Percentiles rank a stretch among this genome's conserved stretches.
Evolutionary conservation across 2,329 filamentous ascomycete genomes (phyloP).

Genomic region (Clonostachys chloroleuca): DNA sequence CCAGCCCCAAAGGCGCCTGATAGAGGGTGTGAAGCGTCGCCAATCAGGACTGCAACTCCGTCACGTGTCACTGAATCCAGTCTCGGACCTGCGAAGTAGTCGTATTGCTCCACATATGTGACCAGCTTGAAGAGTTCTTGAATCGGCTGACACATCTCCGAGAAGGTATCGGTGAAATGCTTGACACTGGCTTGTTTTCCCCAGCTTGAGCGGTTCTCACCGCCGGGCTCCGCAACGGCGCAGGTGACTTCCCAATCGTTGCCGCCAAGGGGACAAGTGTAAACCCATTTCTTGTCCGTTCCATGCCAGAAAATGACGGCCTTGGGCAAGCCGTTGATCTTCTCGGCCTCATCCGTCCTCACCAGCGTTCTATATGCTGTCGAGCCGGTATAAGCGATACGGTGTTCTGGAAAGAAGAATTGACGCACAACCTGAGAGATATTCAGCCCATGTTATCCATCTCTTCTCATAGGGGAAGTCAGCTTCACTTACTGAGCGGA

Average conservation of each 20-base stretch:
- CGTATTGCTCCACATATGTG: conserved; percentile 14
- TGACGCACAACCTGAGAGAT: conserved; percentile 28
- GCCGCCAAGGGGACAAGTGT: conserved; percentile 22
- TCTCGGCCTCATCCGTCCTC: conserved; percentile 11
- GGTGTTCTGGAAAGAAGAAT: conserved; percentile 32
- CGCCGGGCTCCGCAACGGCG: conserved; percentile 4
- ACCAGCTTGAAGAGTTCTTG: conserved; percentile 17
- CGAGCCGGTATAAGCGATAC: conserved; percentile 35
- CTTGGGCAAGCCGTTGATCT: conserved; percentile 19
- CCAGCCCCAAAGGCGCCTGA: conserved; percentile 37
- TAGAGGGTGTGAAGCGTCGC: conserved; percentile 50
- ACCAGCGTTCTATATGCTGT: conserved; percentile 24
- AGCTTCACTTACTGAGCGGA: conserved; percentile 32
- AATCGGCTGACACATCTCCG: conserved; percentile 21
- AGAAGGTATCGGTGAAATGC: conserved; percentile 8
- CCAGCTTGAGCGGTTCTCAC: conserved; percentile 20
- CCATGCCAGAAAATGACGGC: conserved; percentile 23
- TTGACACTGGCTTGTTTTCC: conserved; percentile 7
- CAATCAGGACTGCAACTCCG: conserved; percentile 37
- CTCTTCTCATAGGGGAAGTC: background rate
- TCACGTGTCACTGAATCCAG: conserved; percentile 15
- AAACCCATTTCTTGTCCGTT: conserved; percentile 19
- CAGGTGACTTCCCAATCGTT: conserved; percentile 25
- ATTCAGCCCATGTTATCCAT: background rate
- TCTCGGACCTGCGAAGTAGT: conserved; percentile 22